phyloP scores from a whole-genome alignment of 2,329 filamentous ascomycete species.

The Pseudocercospora fijiensis region DNA sequence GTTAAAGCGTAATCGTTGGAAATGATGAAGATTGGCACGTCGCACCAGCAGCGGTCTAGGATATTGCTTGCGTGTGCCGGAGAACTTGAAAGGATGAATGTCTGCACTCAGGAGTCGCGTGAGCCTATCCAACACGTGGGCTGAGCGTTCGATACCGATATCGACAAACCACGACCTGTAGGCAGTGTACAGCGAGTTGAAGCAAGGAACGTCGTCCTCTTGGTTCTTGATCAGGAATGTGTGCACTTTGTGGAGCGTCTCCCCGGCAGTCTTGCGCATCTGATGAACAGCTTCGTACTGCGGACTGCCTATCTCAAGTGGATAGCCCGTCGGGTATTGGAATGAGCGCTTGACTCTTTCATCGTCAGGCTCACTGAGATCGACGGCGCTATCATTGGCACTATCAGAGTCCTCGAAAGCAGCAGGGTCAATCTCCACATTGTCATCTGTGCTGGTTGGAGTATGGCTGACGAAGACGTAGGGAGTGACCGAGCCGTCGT shows the following conservation, averaged over 20 bases:
- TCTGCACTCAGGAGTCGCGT: conserved; percentile 81
- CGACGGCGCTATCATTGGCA: conserved; percentile 49
- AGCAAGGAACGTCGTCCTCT: conserved; percentile 93
- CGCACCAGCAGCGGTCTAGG: conserved; percentile 89
- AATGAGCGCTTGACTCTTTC: conserved; percentile 84
- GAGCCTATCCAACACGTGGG: conserved; percentile 86
- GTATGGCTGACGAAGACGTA: conserved; percentile 53
- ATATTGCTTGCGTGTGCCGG: conserved; percentile 86
- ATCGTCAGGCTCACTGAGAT: conserved; percentile 68
- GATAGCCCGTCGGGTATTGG: conserved; percentile 83
- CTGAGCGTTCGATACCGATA: conserved; percentile 92
- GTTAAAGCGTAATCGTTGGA: conserved; percentile 92
- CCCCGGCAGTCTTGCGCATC: conserved; percentile 76
- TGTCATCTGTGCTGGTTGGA: conserved; percentile 45
- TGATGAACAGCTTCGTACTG: conserved; percentile 76
- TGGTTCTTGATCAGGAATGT: conserved; percentile 77
- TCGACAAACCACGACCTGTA: conserved; percentile 98
- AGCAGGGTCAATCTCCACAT: conserved; percentile 30
- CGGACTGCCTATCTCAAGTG: conserved; percentile 62
- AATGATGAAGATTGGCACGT: conserved; percentile 89
- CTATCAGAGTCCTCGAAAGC: conserved; percentile 41
- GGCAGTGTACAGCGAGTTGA: conserved; percentile 86
- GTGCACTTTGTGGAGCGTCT: conserved; percentile 79
- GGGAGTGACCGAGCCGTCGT: conserved; percentile 42
- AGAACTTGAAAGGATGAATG: conserved; percentile 90